Base-by-base conservation (phyloP, 1,284 basidiomycete species). In the Leccinum insolens region DNA sequence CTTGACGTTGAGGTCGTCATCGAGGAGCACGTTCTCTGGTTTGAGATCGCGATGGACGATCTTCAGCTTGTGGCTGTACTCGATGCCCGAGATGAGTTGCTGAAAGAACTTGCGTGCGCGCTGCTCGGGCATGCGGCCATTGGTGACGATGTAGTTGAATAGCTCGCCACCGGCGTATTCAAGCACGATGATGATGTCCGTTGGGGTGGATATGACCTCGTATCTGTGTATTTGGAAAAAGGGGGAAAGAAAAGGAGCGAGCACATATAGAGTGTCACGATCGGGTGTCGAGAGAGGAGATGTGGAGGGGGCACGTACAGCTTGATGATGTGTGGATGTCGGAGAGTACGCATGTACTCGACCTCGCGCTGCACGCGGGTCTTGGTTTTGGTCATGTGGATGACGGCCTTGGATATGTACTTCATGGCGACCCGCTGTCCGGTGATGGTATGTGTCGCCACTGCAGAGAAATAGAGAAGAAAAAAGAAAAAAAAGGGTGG, bases 381-480 rank as follows among this genome's bases (percentile, higher is more conserved):
- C 80, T 94, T 95, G 77, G 95, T 97, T 81, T 95, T 94, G 73
- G 95, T 92, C 70, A 91, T 89, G 71, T 93, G 91, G 69, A 99
- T 98, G 75, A 95, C 95, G 67, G 94, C 93, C 78, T 97, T 95
- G 69, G 95, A 95, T 75, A 99, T 95, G 77, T 95, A 95, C 84
- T 99, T 99, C 92, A 99, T 95, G 4, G 97, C 97, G 58, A 99
- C 97, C 73, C 91, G 91, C 77, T 98, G 95, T 0, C 96, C 95
- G 0, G 97, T 99, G 72, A 98, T 57, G 22, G 52, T 57, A 25
- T 57, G 52, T 15, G 52, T 57, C 52, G 52, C 52, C 52, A 57
- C 52, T 57, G 22, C 52, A 57, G 22, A 55, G 17, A 44, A 44
- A 44, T 3, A 44, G 41, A 17, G 15, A 44, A 9, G 7, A 44